Base-by-base conservation (phyloP, 352 stramenopile species). In the Phytophthora cryptogea region DNA sequence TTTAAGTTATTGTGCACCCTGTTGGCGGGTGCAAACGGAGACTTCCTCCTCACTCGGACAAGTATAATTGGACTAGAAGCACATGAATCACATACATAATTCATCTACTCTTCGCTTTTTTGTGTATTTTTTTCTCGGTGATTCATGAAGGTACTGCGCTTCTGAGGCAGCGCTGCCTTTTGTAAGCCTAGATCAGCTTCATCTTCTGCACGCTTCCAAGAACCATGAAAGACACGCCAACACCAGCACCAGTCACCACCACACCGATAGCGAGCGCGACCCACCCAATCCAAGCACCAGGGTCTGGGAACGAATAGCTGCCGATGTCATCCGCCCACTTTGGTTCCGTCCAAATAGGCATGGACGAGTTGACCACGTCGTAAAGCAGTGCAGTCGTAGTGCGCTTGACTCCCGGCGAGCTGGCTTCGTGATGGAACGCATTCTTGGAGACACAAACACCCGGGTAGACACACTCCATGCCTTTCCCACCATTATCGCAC, bases 261-360 rank as follows among this genome's bases (percentile, higher is more conserved):
- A 80, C 55, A 16, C 83, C 85, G 32, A 85, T 61, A 0, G 66
- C 66, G 26, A 94, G 62, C 23, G 81, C 62, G 30, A 94, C 70
- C 81, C 84, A 94, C 23, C 85, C 85, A 54, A 94, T 87, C 56
- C 67, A 76, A 46, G 50, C 67, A 10, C 85, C 82, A 51, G 85
- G 85, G 58, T 94, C 83, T 20, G 85, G 83, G 71, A 92, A 94
- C 58, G 86, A 83, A 49, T 90, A 92, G 60, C 76, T 90, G 14
- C 80, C 78, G 36, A 92, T 83, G 58, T 86, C 79, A 0, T 44
- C 43, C 36, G 73, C 70, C 85, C 85, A 94, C 30, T 78, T 57
- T 20, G 85, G 85, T 59, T 94, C 85, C 5, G 72, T 80, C 85
- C 85, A 94, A 23, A 94, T 63, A n/a, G 85, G 83, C 70, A 88